phyloP scores from a whole-genome alignment of 208 protist species.

The Wallacemonas rigidus region DNA sequence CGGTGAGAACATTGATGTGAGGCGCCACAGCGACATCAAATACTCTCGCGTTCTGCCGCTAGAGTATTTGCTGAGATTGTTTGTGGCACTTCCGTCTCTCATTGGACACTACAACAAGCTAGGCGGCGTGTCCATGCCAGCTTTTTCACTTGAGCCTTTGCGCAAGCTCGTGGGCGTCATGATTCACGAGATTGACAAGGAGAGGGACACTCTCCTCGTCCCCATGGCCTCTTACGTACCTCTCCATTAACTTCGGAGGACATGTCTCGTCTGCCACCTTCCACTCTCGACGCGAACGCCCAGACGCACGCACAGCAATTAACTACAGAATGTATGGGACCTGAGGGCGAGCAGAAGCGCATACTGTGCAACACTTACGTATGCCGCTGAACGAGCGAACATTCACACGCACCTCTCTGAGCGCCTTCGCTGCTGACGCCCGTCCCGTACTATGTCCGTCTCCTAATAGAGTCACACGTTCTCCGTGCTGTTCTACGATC shows the following conservation, averaged over 20 bases:
- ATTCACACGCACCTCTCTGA: too few relatives aligned
- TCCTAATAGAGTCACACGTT: too few relatives aligned
- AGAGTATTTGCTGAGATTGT: slow-evolving; percentile 83
- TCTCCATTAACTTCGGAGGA: slow-evolving; percentile 27
- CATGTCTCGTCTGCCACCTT: too few relatives aligned
- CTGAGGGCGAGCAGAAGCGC: too few relatives aligned
- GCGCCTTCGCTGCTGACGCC: too few relatives aligned
- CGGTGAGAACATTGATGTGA: slow-evolving; percentile 9
- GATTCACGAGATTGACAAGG: slow-evolving; percentile 29
- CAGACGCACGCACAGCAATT: too few relatives aligned
- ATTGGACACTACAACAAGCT: slow-evolving; percentile 85
- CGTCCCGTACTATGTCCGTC: too few relatives aligned
- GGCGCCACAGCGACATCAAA: slow-evolving; percentile 15
- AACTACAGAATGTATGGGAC: too few relatives aligned
- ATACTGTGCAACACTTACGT: too few relatives aligned
- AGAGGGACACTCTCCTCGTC: slow-evolving; percentile 10
- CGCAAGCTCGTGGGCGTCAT: slow-evolving; percentile 68
- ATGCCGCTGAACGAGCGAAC: too few relatives aligned
- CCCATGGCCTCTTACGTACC: slow-evolving; percentile 26
- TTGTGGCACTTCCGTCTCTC: slow-evolving; percentile 70
- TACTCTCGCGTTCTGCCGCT: slow-evolving; percentile 67
- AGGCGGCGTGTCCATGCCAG: slow-evolving; percentile 55
- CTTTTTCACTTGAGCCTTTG: slow-evolving; percentile 54
- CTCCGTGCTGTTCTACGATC: too few relatives aligned
- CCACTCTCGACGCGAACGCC: too few relatives aligned